These are phyloP conservation scores for Kwoniella botswanensis DNA, from an alignment of 768 basidiomycete genomes.

Conservation along the genomic window DNA sequence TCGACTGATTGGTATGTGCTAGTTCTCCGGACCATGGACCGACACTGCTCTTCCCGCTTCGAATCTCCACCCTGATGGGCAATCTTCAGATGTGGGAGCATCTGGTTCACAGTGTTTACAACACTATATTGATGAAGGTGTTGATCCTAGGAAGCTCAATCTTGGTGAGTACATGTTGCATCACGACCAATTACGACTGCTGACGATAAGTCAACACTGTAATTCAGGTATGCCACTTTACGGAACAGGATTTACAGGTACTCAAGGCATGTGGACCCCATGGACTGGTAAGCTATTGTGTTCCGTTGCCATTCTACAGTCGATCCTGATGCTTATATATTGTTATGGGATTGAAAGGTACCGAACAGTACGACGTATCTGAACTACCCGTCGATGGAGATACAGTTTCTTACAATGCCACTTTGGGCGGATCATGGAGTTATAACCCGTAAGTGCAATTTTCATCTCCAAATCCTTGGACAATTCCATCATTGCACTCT, in stretches of 20 bases:
- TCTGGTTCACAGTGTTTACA: slow-evolving; percentile 15
- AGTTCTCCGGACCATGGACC: slow-evolving; percentile 24
- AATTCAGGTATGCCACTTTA: slow-evolving; percentile 18
- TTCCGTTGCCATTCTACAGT: too few species aligned
- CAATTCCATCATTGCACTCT: too few species aligned
- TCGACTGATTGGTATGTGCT: too few species aligned
- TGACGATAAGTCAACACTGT: background rate
- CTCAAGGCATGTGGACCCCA: slow-evolving; percentile 23
- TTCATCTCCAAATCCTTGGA: too few species aligned
- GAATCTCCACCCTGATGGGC: slow-evolving; percentile 14
- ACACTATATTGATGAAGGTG: slow-evolving; percentile 13
- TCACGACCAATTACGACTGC: background rate
- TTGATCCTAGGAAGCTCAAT: slow-evolving; percentile 14
- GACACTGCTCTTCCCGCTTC: slow-evolving; percentile 11
- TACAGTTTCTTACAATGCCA: slow-evolving; percentile 9
- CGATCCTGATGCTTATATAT: background rate
- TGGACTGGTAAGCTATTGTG: slow-evolving; percentile 16
- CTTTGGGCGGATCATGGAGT: slow-evolving; percentile 21
- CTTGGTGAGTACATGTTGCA: slow-evolving; percentile 8
- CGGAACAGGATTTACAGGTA: slow-evolving; percentile 16
- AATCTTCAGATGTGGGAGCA: slow-evolving; percentile 7
- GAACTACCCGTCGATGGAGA: slow-evolving; percentile 14
- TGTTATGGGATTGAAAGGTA: background rate
- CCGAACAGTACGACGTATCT: slow-evolving; percentile 14
- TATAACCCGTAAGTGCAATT: slow-evolving; percentile 11